Evolutionary conservation across 768 basidiomycete species (phyloP).

Genomic region (Boletus patriciae): DNA sequence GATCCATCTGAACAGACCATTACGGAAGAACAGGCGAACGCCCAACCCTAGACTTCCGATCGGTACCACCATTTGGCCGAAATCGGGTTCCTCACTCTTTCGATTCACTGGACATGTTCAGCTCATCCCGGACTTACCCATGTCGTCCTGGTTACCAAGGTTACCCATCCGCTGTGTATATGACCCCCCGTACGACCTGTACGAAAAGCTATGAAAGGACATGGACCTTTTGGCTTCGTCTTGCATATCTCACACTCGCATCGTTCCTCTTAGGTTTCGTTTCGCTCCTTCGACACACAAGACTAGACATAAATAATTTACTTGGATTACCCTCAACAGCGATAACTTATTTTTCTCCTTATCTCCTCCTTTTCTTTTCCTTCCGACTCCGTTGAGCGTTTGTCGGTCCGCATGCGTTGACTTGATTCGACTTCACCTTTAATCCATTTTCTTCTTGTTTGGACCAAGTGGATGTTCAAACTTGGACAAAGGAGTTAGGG

Average conservation of each 20-base stretch:
- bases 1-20: conserved; percentile 28
- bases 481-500: not conserved
- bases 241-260: not conserved
- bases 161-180: not conserved
- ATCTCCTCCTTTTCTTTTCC: not conserved
- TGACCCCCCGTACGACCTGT: not conserved
- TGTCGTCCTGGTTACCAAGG: not conserved
- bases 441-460: not conserved
- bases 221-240: not conserved
- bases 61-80: not conserved
- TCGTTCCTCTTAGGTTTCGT: not conserved
- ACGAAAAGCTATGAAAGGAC: conserved; percentile 6
- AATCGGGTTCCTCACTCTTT: not conserved
- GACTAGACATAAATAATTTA: not conserved
- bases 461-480: not conserved
- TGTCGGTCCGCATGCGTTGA: not conserved
- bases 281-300: not conserved
- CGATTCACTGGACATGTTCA: not conserved
- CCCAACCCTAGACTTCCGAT: conserved; percentile 5
- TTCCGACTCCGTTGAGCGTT: not conserved
- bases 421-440: not conserved
- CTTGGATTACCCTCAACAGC: not conserved
- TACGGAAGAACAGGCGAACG: conserved; percentile 3
- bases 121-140: not conserved
- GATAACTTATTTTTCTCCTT: not conserved